Evolutionary conservation across 352 stramenopile genomes (phyloP).

Genomic region (Phytophthora megakarya): DNA sequence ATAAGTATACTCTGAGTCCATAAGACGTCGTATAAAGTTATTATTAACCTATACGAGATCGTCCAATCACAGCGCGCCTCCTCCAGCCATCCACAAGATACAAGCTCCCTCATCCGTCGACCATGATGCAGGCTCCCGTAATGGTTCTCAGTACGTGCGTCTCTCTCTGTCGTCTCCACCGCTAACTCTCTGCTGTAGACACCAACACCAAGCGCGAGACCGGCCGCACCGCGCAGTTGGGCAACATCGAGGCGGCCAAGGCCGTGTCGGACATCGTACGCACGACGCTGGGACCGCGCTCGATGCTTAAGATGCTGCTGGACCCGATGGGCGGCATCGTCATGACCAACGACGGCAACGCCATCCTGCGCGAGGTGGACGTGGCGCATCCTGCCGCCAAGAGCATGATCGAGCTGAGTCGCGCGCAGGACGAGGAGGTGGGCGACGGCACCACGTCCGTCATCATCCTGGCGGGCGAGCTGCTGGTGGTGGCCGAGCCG

Average conservation of each 20-base stretch:
- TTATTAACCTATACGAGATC: neutral
- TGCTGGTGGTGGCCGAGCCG: constrained; percentile 96
- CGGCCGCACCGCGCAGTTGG: constrained; percentile 97
- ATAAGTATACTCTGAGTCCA: too few species aligned
- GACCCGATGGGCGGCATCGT: constrained; percentile 99
- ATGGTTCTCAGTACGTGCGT: constrained; percentile 95
- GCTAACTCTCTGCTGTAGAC: constrained; percentile 51
- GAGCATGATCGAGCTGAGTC: constrained; percentile 99
- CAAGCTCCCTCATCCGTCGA: constrained; percentile 6
- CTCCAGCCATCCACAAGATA: constrained; percentile 32
- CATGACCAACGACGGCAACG: constrained; percentile 99
- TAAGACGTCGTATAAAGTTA: too few species aligned
- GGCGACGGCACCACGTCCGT: constrained; percentile 99
- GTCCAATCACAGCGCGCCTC: neutral
- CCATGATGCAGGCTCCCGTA: constrained; percentile 91
- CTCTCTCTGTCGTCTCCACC: neutral
- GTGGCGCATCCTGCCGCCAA: constrained; percentile 98
- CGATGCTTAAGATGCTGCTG: constrained; percentile 99
- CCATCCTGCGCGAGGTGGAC: constrained; percentile 98
- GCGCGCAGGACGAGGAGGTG: constrained; percentile 99
- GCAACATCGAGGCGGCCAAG: constrained; percentile 98
- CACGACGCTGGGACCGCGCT: constrained; percentile 97
- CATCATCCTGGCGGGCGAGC: constrained; percentile 99
- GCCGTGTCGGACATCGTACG: constrained; percentile 98
- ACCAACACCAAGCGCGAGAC: constrained; percentile 98